Base-by-base conservation (phyloP, 1,139 yeast genomes). In the Scheffersomyces stambukii region DNA sequence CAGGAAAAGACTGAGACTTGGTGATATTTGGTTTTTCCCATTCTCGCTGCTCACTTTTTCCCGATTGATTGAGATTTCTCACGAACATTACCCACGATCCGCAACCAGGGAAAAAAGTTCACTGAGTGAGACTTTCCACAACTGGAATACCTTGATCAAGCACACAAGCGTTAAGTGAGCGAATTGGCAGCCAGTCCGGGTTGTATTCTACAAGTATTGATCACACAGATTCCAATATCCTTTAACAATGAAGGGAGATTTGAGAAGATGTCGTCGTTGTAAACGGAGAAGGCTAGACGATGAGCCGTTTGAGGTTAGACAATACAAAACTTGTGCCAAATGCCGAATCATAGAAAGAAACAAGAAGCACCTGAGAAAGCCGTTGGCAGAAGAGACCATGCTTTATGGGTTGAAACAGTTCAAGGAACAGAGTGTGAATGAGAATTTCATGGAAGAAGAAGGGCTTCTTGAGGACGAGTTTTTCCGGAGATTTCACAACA, bases 241-340 rank as follows among this genome's bases (percentile, higher is more conserved):
- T n/a, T n/a, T n/a, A n/a, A n/a, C n/a, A 18, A 27, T 32, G 34
- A 23, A 25, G 8, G 21, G 14, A 3, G 63, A 57, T 30, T 50
- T 53, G 21, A 62, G 70, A 55, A 54, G 71, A 45, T 74, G 80
- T 45, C 77, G 80, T 50, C 70, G 80, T 42, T 74, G 80, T 54
- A 74, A 74, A 45, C 55, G 78, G 36, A 68, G 69, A 64, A 64
- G 80, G 57, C 64, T 71, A 42, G 73, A 68, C 34, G 75, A 72
- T 37, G 80, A 74, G 49, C 75, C 76, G n/a, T 69, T 74, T 2
- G 78, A 72, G 39, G 77, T 73, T 25, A 58, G 70, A 41, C 77
- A 71, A 42, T 74, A 71, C 49, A 72, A 72, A 42, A 74, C 80
- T 2, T 74, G 80, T 54, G 76, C 75, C 48, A 71, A 74, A 38